Base-by-base conservation (phyloP, 2,329 filamentous ascomycete genomes). In the Polychaeton citri region DNA sequence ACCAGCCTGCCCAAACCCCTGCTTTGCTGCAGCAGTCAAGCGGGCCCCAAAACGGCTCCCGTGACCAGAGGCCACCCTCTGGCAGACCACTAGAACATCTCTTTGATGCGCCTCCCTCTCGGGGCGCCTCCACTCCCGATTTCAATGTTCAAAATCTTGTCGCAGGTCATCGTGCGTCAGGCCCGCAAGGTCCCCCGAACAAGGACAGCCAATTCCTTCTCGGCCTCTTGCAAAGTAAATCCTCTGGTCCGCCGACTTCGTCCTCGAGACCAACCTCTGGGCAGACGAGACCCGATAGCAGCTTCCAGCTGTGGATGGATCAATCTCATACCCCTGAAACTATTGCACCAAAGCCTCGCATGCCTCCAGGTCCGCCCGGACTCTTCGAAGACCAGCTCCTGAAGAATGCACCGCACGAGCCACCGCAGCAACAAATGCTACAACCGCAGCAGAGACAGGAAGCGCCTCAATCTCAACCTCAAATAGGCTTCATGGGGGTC, bases 171-270 rank as follows among this genome's bases (percentile, higher is more conserved):
- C 54, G 60, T 32, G 41, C 53, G 7, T 51, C 54, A 12, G 59
- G 55, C 43, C 51, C 43, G 42, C 50, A 64, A 52, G 77, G 71
- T 53, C 74, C 68, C 47, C 30, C 41, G 30, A 53, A 51, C 42
- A 50, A 52, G 32, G 82, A 88, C 48, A 74, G 80, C n/a, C 81
- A 92, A 44, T 87, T 90, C 54, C 64, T 94, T 33, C 82, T 93
- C 59, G 81, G 78, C 42, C 68, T 94, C 19, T 90, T 94, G 46
- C 68, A 72, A 49, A 63, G 67, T 8, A 53, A 52, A 43, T 48
- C 34, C 51, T 54, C 41, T 35, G 55, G 32, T 16, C 39, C 57
- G 16, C 45, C 60, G 32, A 57, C 58, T n/a, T 55, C 52, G 13
- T 40, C 46, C 48, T 8, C 47, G 39, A 16, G 49, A 45, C 19